Conservation (phyloP, 139 green algal genomes). For the Auxenochlorella pyrenoidosa region DNA sequence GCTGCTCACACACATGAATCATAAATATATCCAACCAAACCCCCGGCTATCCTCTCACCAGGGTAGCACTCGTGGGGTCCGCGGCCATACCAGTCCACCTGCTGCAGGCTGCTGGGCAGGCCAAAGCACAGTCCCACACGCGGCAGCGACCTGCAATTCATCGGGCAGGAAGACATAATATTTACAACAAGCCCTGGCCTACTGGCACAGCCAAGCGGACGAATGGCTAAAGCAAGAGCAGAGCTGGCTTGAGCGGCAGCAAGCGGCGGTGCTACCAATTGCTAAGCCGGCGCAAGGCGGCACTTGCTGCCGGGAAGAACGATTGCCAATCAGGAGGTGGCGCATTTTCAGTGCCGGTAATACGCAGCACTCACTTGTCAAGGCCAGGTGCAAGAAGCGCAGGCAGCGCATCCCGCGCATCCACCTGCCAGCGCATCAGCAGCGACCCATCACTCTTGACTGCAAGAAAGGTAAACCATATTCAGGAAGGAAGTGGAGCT, state of each 20-base stretch:
- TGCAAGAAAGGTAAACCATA: not conserved
- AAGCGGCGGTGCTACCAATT: too few relatives aligned
- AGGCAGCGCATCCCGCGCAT: conserved; percentile 70
- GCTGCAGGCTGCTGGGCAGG: conserved; percentile 33
- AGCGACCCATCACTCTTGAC: conserved; percentile 41
- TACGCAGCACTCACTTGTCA: conserved; percentile 10
- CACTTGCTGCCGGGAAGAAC: too few relatives aligned
- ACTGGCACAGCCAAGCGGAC: too few relatives aligned
- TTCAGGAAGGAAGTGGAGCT: not conserved
- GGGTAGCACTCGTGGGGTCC: conserved; percentile 95
- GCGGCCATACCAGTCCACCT: conserved; percentile 77
- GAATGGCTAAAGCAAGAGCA: too few relatives aligned
- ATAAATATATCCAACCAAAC: too few relatives aligned
- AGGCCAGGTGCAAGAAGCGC: conserved; percentile 49
- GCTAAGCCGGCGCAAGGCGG: too few relatives aligned
- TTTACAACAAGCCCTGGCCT: too few relatives aligned
- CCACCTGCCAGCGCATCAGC: conserved; percentile 66
- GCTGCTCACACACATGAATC: not conserved
- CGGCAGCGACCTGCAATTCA: conserved; percentile 61
- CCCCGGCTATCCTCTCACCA: not conserved
- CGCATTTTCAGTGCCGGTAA: too few relatives aligned
- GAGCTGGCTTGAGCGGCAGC: too few relatives aligned
- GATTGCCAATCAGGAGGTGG: too few relatives aligned
- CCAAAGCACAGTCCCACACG: conserved; percentile 74
- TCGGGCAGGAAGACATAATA: not conserved